Evolutionary conservation across 495 filamentous ascomycete genomes (phyloP).

Genomic region (Talaromyces borbonicus): DNA sequence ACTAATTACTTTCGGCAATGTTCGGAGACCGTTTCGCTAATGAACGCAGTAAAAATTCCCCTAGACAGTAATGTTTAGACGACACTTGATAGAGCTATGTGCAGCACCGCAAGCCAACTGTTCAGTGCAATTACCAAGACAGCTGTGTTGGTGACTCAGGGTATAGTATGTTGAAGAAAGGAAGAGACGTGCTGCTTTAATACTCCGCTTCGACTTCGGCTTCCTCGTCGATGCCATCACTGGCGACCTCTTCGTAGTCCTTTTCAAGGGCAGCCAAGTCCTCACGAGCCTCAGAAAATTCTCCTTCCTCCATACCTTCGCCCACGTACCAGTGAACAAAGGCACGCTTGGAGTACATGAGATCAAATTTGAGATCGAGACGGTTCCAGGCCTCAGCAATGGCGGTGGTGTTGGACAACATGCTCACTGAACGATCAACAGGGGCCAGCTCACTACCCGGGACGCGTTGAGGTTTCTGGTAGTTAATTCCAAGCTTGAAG

Average conservation of each 20-base stretch:
- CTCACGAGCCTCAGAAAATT: constrained; percentile 86
- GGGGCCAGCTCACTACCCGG: constrained; percentile 68
- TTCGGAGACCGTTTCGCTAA: background rate
- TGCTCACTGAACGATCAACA: constrained; percentile 79
- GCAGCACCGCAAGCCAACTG: background rate
- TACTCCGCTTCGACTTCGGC: constrained; percentile 60
- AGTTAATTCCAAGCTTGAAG: constrained; percentile 93
- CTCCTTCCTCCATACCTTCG: constrained; percentile 93
- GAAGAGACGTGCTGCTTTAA: constrained; percentile 23
- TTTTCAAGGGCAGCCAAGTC: constrained; percentile 82
- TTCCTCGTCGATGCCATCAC: constrained; percentile 55
- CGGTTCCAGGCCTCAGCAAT: constrained; percentile 87
- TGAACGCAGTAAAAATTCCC: background rate
- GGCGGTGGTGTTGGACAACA: constrained; percentile 87
- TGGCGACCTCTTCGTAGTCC: constrained; percentile 88
- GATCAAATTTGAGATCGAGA: constrained; percentile 88
- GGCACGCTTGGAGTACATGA: constrained; percentile 94
- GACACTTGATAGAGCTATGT: constrained; percentile 3
- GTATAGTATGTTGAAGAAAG: background rate
- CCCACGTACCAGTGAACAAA: constrained; percentile 96
- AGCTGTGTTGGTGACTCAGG: background rate
- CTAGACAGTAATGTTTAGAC: background rate
- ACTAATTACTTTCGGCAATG: background rate
- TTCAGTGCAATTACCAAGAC: background rate
- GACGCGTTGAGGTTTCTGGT: constrained; percentile 76